Base-by-base conservation (phyloP, 495 filamentous ascomycete genomes). In the Aspergillus leporis region DNA sequence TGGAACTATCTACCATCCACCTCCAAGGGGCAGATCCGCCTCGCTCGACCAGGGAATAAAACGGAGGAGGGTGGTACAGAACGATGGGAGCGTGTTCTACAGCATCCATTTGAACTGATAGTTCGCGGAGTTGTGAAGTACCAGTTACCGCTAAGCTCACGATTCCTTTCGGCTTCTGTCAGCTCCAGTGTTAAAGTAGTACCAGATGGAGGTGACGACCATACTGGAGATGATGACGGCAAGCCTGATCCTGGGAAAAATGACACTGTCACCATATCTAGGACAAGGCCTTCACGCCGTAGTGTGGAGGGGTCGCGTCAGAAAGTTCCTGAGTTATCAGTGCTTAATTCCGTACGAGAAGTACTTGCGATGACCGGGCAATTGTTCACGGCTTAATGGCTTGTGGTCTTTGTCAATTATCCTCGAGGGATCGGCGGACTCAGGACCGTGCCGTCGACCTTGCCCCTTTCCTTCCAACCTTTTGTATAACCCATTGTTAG, bases 101-200 rank as follows among this genome's bases (percentile, higher is more conserved):
- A 93, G 64, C 87, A 97, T 74, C 89, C 92, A 32, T 98, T 98
- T 61, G 90, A 95, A 56, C 78, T 98, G 53, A 91, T 97, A 58
- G 85, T 98, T 30, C 85, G 92, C 52, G 94, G 94, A 38, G 87
- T 93, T 7, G 74, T 98, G 65, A 90, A 90, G 69, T 98, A 98
- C 66, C 87, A 89, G 30, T 78, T 97, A 19, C 94, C 94, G 12
- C 78, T 98, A 53, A 93, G 83, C 65, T 86, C 87, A 34, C 83
- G 83, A 40, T 78, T 85, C 50, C 78, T 86, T 61, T 81, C 79
- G 0, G 78, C 77, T 5, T 75, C 78, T 13, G 77, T 87, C 55
- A 81, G 78, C 51, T 77, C 76, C 16, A 83, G 70, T 49, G 69
- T 84, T 34, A 69, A 76, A 50, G 80, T 85, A 21, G 67, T 78